phyloP scores from a whole-genome alignment of 768 basidiomycete genomes.

The Artomyces pyxidatus region DNA sequence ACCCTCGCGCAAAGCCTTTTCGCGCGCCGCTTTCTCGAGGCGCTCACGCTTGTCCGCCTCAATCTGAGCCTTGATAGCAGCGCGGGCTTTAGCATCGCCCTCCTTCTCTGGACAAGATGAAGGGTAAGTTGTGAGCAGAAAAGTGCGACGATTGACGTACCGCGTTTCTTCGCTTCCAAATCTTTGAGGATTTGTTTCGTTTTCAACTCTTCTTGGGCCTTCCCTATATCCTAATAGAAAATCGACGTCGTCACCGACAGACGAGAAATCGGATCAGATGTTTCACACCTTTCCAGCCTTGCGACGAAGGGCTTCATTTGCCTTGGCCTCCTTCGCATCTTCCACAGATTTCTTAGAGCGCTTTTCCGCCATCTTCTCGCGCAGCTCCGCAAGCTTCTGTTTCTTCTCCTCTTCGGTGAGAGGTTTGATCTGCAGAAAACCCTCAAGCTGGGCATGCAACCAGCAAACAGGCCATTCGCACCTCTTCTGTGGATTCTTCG shows the following conservation, averaged over 20 bases:
- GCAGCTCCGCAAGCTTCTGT: slow-evolving; percentile 70
- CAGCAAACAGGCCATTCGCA: too few relatives aligned
- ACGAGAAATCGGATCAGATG: background rate
- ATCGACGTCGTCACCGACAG: background rate
- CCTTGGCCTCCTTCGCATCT: slow-evolving; percentile 65
- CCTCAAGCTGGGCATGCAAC: too few relatives aligned
- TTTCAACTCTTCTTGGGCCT: slow-evolving; percentile 69
- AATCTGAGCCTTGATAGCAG: slow-evolving; percentile 88
- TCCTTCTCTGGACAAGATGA: slow-evolving; percentile 62
- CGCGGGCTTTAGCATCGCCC: slow-evolving; percentile 78
- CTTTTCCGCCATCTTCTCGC: slow-evolving; percentile 74
- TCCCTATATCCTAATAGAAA: slow-evolving; percentile 51
- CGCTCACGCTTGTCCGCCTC: slow-evolving; percentile 88
- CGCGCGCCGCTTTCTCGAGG: slow-evolving; percentile 79
- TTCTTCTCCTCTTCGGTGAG: slow-evolving; percentile 92
- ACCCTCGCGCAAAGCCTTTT: slow-evolving; percentile 89
- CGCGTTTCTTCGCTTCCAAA: slow-evolving; percentile 71
- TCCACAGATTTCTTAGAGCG: slow-evolving; percentile 61
- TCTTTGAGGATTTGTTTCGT: slow-evolving; percentile 78
- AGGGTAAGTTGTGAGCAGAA: background rate
- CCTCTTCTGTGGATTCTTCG: slow-evolving; percentile 93
- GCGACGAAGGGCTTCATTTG: slow-evolving; percentile 71
- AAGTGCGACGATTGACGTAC: slow-evolving; percentile 31
- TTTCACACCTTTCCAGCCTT: slow-evolving; percentile 73
- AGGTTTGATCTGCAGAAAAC: slow-evolving; percentile 83